phyloP scores from a whole-genome alignment of 2,329 filamentous ascomycete genomes.

The Paracoccidioides lutzii region DNA sequence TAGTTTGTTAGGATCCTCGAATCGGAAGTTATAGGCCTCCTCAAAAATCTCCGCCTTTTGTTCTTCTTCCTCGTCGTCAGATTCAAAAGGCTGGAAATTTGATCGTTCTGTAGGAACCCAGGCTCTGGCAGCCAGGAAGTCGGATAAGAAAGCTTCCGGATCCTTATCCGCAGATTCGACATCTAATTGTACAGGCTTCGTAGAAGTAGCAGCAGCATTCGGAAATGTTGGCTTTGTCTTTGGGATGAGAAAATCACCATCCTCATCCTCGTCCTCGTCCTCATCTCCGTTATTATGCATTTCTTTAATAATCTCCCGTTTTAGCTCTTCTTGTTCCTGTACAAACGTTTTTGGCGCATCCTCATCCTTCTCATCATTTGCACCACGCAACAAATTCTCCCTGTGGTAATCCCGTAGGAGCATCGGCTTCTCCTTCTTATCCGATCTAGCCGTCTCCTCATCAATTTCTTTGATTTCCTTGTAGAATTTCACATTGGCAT shows the following conservation, averaged over 20 bases:
- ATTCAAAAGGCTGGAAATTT: conserved; percentile 72
- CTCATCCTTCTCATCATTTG: conserved; percentile 50
- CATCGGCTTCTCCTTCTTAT: conserved; percentile 71
- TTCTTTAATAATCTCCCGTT: conserved; percentile 63
- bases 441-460: conserved; percentile 14
- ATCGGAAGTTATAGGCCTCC: conserved; percentile 86
- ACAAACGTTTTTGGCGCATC: conserved; percentile 54
- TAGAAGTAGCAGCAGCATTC: conserved; percentile 14
- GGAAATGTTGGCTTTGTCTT: conserved; percentile 42
- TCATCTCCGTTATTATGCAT: conserved; percentile 48
- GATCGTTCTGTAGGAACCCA: conserved; percentile 62
- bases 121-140: conserved; percentile 83
- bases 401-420: conserved; percentile 83
- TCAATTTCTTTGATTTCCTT: conserved; percentile 46
- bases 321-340: conserved; percentile 76
- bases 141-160: conserved; percentile 84
- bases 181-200: conserved; percentile 47
- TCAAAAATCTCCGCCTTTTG: conserved; percentile 75
- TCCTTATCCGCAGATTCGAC: conserved; percentile 70
- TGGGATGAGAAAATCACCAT: conserved; percentile 61
- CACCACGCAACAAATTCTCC: conserved; percentile 69
- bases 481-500: conserved; percentile 69
- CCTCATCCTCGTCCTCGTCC: conserved; percentile 45
- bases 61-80: conserved; percentile 71
- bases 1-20: conserved; percentile 78